Conservation (phyloP, 768 basidiomycete genomes). For the Mycena chlorophos region DNA sequence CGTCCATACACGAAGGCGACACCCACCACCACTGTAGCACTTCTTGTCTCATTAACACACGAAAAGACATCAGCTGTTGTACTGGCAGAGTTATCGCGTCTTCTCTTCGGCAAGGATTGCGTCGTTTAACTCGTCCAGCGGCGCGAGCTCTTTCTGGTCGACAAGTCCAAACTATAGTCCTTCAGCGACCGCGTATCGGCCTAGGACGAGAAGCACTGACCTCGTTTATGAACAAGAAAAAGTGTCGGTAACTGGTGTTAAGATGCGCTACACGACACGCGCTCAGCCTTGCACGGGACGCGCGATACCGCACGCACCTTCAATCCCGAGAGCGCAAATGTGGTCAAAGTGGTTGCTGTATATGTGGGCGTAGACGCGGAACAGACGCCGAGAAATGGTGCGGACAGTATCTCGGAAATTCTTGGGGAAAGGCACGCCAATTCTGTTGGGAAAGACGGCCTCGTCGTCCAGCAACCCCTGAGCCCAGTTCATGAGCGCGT, state of each 20-base stretch:
- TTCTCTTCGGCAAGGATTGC: conserved; percentile 70
- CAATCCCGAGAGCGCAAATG: conserved; percentile 95
- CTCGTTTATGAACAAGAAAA: conserved; percentile 96
- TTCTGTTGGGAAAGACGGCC: conserved; percentile 88
- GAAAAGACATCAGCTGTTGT: conserved; percentile 6
- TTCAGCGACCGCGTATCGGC: conserved; percentile 17
- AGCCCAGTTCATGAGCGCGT: conserved; percentile 98
- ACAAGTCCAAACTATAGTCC: conserved; percentile 95
- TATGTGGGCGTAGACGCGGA: conserved; percentile 97
- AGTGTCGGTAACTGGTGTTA: conserved; percentile 98
- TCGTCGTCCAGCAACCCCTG: conserved; percentile 93
- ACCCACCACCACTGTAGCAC: conserved; percentile 14
- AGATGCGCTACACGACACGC: conserved; percentile 72
- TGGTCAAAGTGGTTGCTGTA: conserved; percentile 99
- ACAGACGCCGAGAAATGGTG: conserved; percentile 87
- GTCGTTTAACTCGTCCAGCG: conserved; percentile 92
- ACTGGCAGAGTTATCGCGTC: conserved; percentile 30
- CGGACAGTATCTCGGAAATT: conserved; percentile 90
- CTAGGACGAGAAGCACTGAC: conserved; percentile 41
- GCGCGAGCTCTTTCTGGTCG: conserved; percentile 95
- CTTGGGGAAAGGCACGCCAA: conserved; percentile 89
- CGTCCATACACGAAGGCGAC: conserved; percentile 20
- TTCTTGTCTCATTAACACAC: conserved; percentile 20
- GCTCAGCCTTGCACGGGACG: background rate
- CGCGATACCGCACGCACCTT: conserved; percentile 59